A percentile compares a stretch with the other conserved stretches of the same genome.
Evolutionary conservation across 163 green algal species (phyloP).

Genomic region (Smithsoniella earleae): DNA sequence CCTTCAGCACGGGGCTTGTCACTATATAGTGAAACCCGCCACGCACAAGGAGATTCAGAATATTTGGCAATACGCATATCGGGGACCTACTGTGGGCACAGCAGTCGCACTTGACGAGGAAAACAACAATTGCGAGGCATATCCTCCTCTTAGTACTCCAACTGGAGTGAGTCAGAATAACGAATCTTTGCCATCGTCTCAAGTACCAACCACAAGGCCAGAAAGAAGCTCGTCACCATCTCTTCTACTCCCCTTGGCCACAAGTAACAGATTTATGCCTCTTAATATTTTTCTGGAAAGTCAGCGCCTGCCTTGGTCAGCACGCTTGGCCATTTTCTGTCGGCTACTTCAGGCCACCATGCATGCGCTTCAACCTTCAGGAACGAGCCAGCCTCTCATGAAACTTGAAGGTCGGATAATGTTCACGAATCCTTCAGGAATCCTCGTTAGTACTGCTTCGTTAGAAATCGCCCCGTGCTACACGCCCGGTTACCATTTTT

Average conservation of each 20-base stretch:
- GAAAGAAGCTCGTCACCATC: too few relatives aligned
- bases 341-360: not conserved
- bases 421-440: not conserved
- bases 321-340: not conserved
- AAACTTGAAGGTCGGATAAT: too few relatives aligned
- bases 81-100: too few relatives aligned
- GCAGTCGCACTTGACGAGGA: too few relatives aligned
- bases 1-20: constrained; percentile 70
- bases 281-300: not conserved
- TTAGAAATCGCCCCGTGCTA: not conserved
- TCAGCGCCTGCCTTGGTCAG: not conserved
- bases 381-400: too few relatives aligned
- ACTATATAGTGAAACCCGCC: constrained; percentile 92
- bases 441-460: not conserved
- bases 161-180: too few relatives aligned
- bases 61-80: constrained; percentile 79
- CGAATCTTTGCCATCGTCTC: too few relatives aligned
- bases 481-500: not conserved
- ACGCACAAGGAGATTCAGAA: constrained; percentile 87
- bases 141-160: too few relatives aligned
- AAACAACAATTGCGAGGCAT: too few relatives aligned
- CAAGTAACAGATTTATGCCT: not conserved
- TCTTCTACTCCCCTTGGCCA: too few relatives aligned
- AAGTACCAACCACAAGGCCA: too few relatives aligned
- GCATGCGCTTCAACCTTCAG: too few relatives aligned